Percentiles rank a stretch among this genome's conserved stretches.
Conservation (phyloP, 164 flowering plant genomes). For the Annona cherimola region DNA sequence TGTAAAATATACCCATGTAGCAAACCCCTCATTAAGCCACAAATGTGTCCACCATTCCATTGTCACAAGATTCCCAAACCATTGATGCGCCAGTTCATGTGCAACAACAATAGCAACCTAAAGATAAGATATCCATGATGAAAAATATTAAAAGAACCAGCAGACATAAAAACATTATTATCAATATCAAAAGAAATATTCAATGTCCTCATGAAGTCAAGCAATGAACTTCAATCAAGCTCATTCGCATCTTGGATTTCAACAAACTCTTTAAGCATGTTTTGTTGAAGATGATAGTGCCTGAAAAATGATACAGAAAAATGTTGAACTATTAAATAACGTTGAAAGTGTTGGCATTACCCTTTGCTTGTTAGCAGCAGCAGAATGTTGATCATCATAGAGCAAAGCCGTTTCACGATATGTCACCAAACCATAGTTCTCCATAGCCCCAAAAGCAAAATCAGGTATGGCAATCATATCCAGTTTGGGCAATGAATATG, state of each 20-base stretch:
- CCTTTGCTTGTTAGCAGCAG: conserved; percentile 89
- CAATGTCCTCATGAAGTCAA: background rate
- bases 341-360: conserved; percentile 26
- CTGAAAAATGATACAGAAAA: background rate
- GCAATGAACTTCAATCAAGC: background rate
- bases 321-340: background rate
- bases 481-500: conserved; percentile 87
- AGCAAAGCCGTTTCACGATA: conserved; percentile 91
- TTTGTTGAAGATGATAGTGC: background rate
- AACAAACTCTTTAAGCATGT: background rate
- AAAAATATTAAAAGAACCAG: background rate
- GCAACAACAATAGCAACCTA: conserved; percentile 95
- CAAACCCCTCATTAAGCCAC: conserved; percentile 99
- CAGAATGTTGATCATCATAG: conserved; percentile 87
- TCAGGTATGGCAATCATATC: conserved; percentile 99
- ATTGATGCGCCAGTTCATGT: conserved; percentile 97
- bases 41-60: conserved; percentile 99
- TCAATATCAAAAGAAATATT: background rate
- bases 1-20: conserved; percentile 74
- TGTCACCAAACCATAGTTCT: conserved; percentile 95
- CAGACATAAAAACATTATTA: background rate
- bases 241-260: background rate
- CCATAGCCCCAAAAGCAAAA: conserved; percentile 99
- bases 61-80: conserved; percentile 99
- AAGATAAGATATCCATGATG: conserved; percentile 4